These are phyloP conservation scores for Yamadazyma oceani DNA, from an alignment of 1,139 yeast genomes.

Conservation along the genomic window DNA sequence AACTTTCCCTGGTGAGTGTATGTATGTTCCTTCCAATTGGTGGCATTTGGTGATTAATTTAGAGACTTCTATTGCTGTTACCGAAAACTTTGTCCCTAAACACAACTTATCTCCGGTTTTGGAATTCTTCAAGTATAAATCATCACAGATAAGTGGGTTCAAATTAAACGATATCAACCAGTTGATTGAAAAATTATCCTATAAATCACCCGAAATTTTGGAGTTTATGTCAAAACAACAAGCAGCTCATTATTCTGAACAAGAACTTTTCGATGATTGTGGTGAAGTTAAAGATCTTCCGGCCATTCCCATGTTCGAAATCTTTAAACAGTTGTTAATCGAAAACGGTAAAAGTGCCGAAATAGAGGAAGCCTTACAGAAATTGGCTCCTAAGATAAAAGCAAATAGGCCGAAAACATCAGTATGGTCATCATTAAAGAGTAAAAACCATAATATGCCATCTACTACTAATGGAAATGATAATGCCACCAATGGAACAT, in stretches of 20 bases:
- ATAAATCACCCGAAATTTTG: conserved; percentile 9
- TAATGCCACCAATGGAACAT: conserved; percentile 7
- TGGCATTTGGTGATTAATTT: conserved; percentile 91
- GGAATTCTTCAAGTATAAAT: conserved; percentile 64
- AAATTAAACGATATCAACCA: conserved; percentile 50
- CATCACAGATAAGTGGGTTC: conserved; percentile 79
- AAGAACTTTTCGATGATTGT: conserved; percentile 40
- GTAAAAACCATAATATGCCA: conserved; percentile 25
- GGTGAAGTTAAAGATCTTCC: conserved; percentile 40
- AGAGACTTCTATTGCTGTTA: conserved; percentile 75
- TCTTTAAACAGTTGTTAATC: conserved; percentile 48
- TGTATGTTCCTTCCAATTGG: conserved; percentile 94
- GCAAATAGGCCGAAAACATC: conserved; percentile 8
- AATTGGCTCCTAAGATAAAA: conserved; percentile 22
- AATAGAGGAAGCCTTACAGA: conserved; percentile 32
- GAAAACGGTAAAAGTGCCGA: conserved; percentile 31
- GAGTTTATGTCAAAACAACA: conserved; percentile 11
- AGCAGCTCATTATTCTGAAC: conserved; percentile 11
- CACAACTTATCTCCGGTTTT: conserved; percentile 59
- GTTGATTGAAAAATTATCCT: conserved; percentile 31
- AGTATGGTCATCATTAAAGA: conserved; percentile 5
- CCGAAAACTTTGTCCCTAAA: conserved; percentile 82
- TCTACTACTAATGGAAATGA: no score
- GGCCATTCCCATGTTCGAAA: conserved; percentile 57
- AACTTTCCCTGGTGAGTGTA: conserved; percentile 79